Conservation (phyloP, 1,284 basidiomycete genomes). For the Trametes versicolor region DNA sequence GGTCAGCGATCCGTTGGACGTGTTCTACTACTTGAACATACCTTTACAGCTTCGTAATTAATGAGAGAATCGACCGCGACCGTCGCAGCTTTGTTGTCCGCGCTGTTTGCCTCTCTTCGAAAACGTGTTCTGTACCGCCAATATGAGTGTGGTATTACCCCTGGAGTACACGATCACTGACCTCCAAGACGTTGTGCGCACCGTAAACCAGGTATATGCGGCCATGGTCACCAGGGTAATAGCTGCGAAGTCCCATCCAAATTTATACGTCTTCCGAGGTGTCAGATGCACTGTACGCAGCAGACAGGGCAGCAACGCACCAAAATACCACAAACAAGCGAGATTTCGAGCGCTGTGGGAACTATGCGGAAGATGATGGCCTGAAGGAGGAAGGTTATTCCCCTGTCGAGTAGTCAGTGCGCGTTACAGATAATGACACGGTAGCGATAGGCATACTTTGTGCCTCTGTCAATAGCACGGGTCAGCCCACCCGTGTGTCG, state of each 20-base stretch:
- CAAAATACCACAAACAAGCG: constrained; percentile 96
- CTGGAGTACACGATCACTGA: constrained; percentile 44
- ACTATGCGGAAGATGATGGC: constrained; percentile 96
- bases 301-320: constrained; percentile 52
- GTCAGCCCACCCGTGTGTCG: constrained; percentile 97
- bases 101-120: constrained; percentile 94
- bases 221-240: constrained; percentile 89
- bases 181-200: constrained; percentile 96
- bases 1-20: neutral
- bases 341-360: constrained; percentile 96
- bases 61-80: constrained; percentile 95
- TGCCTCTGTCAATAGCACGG: constrained; percentile 95
- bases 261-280: constrained; percentile 85
- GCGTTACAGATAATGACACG: neutral
- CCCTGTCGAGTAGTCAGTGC: constrained; percentile 59
- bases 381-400: constrained; percentile 95
- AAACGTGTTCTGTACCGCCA: constrained; percentile 82
- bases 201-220: constrained; percentile 97
- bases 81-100: constrained; percentile 96
- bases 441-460: constrained; percentile 71
- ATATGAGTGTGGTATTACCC: neutral
- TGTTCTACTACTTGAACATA: constrained; percentile 39
- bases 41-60: constrained; percentile 99
- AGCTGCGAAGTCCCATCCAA: constrained; percentile 96
- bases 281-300: constrained; percentile 1